A percentile compares a stretch with the other conserved stretches of the same genome.
phyloP scores from a whole-genome alignment of 2,329 filamentous ascomycete species.

The Fusarium sp. region DNA sequence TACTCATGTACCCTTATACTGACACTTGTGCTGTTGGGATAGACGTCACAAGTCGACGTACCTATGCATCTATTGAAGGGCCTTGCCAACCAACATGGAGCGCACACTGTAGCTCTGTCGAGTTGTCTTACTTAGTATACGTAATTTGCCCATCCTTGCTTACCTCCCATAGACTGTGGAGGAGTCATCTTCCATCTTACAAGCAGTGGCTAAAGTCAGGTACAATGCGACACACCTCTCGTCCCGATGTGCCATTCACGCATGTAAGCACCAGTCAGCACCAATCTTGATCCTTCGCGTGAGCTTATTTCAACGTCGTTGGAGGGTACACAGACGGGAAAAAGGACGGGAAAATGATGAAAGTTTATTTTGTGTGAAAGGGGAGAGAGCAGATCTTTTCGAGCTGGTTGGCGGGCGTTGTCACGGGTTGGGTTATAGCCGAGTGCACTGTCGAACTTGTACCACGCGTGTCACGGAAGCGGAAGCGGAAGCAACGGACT shows the following conservation, averaged over 20 bases:
- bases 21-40: neutral
- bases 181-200: neutral
- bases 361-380: neutral
- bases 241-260: neutral
- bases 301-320: constrained; percentile 9
- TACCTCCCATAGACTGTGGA: neutral
- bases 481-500: neutral
- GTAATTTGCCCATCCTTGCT: neutral
- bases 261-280: constrained; percentile 5
- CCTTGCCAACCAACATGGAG: neutral
- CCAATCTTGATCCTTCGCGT: neutral
- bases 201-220: neutral
- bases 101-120: neutral
- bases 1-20: neutral
- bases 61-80: too few species aligned
- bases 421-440: neutral
- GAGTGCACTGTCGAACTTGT: neutral
- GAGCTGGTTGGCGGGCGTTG: neutral
- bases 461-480: neutral
- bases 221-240: neutral
- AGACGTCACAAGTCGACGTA: too few species aligned
- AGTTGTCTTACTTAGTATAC: neutral
- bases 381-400: neutral
- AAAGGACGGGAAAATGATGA: neutral
- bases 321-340: neutral